These are phyloP conservation scores for Auricularia sp. DNA, from an alignment of 768 basidiomycete species.

Conservation along the genomic window DNA sequence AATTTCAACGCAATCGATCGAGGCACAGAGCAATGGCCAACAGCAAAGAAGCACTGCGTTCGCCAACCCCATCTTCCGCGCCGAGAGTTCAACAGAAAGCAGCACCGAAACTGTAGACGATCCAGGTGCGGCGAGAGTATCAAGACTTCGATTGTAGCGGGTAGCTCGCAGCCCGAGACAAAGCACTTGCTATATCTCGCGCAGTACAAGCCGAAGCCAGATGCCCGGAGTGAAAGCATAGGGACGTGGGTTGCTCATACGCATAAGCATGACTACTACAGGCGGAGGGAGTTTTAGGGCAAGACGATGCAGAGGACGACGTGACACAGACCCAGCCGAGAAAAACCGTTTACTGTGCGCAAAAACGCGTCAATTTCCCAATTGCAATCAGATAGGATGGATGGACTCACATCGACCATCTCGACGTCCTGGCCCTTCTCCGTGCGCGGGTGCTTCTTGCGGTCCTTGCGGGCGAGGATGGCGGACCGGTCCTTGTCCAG, in stretches of 20 bases:
- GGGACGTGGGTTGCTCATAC: background rate
- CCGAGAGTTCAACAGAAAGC: too few species aligned
- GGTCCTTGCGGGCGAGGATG: conserved; percentile 79
- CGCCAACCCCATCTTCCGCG: too few species aligned
- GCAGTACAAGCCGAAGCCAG: too few species aligned
- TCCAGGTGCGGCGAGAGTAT: too few species aligned
- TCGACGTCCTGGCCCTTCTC: conserved; percentile 60
- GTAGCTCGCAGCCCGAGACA: too few species aligned
- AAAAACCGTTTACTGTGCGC: background rate
- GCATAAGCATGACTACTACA: background rate
- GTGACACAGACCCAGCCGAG: background rate
- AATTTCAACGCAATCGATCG: too few species aligned
- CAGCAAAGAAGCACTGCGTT: too few species aligned
- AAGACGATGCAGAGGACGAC: background rate
- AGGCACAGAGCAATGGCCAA: too few species aligned
- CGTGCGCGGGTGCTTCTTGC: conserved; percentile 46
- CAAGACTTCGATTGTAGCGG: too few species aligned
- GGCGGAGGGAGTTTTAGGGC: background rate
- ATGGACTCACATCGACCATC: conserved; percentile 51
- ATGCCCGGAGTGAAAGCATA: too few species aligned
- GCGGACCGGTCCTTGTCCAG: conserved; percentile 77
- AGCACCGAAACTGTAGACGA: too few species aligned
- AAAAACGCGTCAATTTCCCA: background rate
- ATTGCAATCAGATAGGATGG: background rate
- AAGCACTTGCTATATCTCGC: too few species aligned